Conservation (phyloP, 2,329 filamentous ascomycete genomes). For the Cercospora zeina region DNA sequence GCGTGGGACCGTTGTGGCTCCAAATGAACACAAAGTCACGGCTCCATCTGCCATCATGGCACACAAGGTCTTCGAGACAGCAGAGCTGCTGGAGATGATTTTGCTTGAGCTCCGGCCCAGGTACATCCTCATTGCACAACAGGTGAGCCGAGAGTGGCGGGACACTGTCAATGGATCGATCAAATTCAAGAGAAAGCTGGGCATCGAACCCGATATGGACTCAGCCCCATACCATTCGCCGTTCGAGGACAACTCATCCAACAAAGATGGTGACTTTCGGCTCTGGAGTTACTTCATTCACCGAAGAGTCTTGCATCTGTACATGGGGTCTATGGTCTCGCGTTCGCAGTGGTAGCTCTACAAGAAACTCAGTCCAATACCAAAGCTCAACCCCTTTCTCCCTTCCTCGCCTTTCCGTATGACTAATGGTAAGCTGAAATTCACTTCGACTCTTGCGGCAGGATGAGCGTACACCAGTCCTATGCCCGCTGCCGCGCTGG, state of each 20-base stretch:
- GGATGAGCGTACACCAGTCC: slow-evolving; percentile 95
- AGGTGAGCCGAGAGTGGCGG: neutral
- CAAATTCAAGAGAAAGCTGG: neutral
- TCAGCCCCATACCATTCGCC: neutral
- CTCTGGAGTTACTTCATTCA: too few relatives aligned
- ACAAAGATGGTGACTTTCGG: too few relatives aligned
- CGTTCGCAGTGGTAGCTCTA: slow-evolving; percentile 48
- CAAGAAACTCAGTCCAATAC: slow-evolving; percentile 95
- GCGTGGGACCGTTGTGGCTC: neutral
- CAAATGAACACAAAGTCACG: neutral
- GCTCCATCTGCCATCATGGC: neutral
- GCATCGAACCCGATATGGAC: neutral
- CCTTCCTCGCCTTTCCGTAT: slow-evolving; percentile 79
- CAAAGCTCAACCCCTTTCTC: slow-evolving; percentile 88
- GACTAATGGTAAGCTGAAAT: slow-evolving; percentile 86
- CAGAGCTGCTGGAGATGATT: neutral
- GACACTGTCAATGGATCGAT: neutral
- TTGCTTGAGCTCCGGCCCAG: neutral
- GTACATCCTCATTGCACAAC: neutral
- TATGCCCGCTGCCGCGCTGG: slow-evolving; percentile 81
- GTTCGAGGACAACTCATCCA: neutral
- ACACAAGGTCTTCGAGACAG: neutral
- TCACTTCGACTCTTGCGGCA: slow-evolving; percentile 89
- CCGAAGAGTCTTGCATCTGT: slow-evolving; percentile 3
- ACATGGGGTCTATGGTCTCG: neutral